Conservation (phyloP, 371 early-diverging fungal genomes). For the Actinomucor elegans region DNA sequence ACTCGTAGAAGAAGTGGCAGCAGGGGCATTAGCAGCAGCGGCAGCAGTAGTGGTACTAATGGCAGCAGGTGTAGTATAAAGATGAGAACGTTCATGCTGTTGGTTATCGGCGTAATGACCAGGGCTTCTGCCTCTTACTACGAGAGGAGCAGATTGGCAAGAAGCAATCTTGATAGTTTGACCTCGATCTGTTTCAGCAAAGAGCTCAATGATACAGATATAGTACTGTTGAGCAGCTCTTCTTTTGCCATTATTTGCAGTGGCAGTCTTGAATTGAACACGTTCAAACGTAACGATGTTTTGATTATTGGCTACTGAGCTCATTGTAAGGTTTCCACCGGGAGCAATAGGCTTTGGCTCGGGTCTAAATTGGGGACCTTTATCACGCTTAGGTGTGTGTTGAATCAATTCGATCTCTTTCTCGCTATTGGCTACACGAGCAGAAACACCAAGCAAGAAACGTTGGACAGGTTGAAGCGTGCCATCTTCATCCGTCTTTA, state of each 20-base stretch:
- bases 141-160: conserved; percentile 68
- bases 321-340: conserved; percentile 46
- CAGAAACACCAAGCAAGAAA: conserved; percentile 66
- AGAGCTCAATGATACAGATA: conserved; percentile 56
- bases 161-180: conserved; percentile 51
- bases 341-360: conserved; percentile 50
- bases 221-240: conserved; percentile 84
- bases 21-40: neutral
- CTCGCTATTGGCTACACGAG: conserved; percentile 53
- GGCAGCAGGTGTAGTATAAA: neutral
- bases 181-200: conserved; percentile 55
- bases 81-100: conserved; percentile 7
- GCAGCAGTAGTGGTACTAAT: neutral
- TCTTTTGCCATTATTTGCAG: conserved; percentile 83
- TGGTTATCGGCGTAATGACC: conserved; percentile 72
- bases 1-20: neutral
- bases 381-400: conserved; percentile 87
- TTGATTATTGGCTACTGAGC: conserved; percentile 31
- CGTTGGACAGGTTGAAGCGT: conserved; percentile 20
- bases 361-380: conserved; percentile 76
- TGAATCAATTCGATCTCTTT: conserved; percentile 73
- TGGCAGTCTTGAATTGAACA: conserved; percentile 86
- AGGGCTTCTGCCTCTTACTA: conserved; percentile 85
- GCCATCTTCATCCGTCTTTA: conserved; percentile 26
- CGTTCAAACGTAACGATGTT: conserved; percentile 75